phyloP scores from a whole-genome alignment of 352 stramenopile genomes.

The Plasmopara muralis region DNA sequence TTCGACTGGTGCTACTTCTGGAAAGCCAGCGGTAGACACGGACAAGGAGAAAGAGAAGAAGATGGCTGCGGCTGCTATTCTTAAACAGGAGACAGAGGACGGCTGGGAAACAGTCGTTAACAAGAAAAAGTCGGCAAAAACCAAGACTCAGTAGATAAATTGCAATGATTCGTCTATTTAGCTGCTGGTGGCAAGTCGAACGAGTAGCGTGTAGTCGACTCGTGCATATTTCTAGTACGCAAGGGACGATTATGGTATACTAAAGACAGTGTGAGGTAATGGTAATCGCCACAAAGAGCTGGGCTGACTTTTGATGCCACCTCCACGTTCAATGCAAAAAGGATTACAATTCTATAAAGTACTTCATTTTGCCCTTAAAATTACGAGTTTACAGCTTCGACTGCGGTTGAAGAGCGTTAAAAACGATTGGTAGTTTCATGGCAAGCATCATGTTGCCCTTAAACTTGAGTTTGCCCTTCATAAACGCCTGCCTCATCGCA shows the following conservation, averaged over 20 bases:
- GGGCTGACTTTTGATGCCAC: constrained; percentile 2
- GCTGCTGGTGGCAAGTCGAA: constrained; percentile 9
- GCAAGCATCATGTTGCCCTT: constrained; percentile 94
- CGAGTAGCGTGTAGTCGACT: constrained; percentile 3
- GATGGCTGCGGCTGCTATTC: constrained; percentile 27
- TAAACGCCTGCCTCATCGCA: constrained; percentile 72
- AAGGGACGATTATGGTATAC: constrained; percentile 25
- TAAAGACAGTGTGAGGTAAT: constrained; percentile 14
- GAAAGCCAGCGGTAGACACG: constrained; percentile 21
- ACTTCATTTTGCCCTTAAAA: neutral
- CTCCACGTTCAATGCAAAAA: constrained; percentile 12
- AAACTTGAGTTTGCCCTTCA: constrained; percentile 94
- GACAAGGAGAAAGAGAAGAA: constrained; percentile 54
- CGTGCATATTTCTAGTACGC: constrained; percentile 17
- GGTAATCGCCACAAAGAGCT: neutral
- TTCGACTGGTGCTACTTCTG: constrained; percentile 11
- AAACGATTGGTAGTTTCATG: constrained; percentile 92
- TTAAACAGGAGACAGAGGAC: constrained; percentile 66
- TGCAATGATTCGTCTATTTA: constrained; percentile 2
- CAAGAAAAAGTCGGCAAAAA: constrained; percentile 50
- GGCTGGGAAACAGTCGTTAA: constrained; percentile 76
- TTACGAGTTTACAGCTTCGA: constrained; percentile 50
- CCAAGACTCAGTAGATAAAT: constrained; percentile 53
- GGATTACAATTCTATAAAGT: neutral
- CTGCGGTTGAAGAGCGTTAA: constrained; percentile 83